phyloP scores from a whole-genome alignment of 164 flowering plant genomes.

The Piper longum region DNA sequence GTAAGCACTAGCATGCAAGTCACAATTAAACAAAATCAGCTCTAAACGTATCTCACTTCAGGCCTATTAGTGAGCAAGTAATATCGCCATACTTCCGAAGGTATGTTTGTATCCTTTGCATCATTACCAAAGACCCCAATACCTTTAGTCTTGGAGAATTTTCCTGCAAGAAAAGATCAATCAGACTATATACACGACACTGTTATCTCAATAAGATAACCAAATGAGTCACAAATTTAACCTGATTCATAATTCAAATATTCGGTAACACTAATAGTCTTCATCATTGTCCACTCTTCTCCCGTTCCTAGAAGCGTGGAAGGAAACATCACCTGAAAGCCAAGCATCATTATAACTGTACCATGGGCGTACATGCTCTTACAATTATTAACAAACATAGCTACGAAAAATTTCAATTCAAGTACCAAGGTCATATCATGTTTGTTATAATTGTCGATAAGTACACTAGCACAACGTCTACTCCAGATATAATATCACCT shows the following conservation, averaged over 20 bases:
- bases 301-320: slow-evolving; percentile 80
- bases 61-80: slow-evolving; percentile 88
- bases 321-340: slow-evolving; percentile 79
- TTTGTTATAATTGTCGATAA: too few relatives aligned
- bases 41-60: slow-evolving; percentile 35
- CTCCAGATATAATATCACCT: too few relatives aligned
- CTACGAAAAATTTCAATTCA: too few relatives aligned
- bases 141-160: slow-evolving; percentile 74
- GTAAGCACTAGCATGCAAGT: background rate
- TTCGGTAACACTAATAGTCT: slow-evolving; percentile 88
- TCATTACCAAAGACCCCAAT: slow-evolving; percentile 94
- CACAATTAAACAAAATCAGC: background rate
- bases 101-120: slow-evolving; percentile 82
- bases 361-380: background rate
- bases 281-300: slow-evolving; percentile 91
- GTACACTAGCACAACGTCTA: too few relatives aligned
- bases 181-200: background rate
- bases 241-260: slow-evolving; percentile 91
- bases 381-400: too few relatives aligned
- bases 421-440: too few relatives aligned
- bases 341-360: background rate
- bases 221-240: slow-evolving; percentile 6
- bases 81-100: slow-evolving; percentile 95
- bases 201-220: background rate
- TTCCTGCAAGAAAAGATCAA: slow-evolving; percentile 25